Evolutionary conservation across 371 early-diverging fungal species (phyloP), one percentile per base, ranked within the genome.

Genomic region (Mortierella sp.): DNA sequence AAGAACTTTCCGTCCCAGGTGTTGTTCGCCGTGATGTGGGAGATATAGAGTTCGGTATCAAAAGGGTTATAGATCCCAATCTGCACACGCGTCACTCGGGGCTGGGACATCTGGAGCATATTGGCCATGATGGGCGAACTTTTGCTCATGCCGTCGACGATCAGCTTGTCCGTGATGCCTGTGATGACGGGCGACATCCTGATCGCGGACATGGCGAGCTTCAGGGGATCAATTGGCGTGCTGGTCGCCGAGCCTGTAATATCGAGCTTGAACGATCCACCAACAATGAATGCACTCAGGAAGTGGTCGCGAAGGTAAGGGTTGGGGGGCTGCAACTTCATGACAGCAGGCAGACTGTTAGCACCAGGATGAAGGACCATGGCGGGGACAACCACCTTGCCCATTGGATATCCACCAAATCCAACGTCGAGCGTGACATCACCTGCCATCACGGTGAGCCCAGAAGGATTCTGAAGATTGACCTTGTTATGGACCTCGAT

Each of bases 31-130:
- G 56, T 63, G 49, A 80, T 68, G 17, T 59, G 50, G 0, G 34
- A 43, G 26, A 83, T 52, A 2, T 56, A 57, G 48, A 71, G 79
- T 19, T 52, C 56, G 7, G 82, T 78, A 50, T 81, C 75, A 37
- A 83, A 66, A 39, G 81, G 81, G 49, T 83, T 83, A 23, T 69
- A 53, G 51, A 83, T 66, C 27, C 67, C 72, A 63, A 81, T 65
- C 14, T 65, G 70, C 15, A 83, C 76, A 9, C 54, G 61, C 12
- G 79, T 56, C 11, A 55, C 65, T 14, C 56, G 65, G n/a, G 43
- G 52, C 7, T 31, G 46, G 21, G 49, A 21, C 39, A 48, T 44
- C 52, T 60, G 60, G 6, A 51, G 28, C 60, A 60, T 60, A 32
- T 60, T 44, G 26, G 26, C 28, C 60, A 60, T 51, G 30, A 31